phyloP scores from a whole-genome alignment of 306 rosid genomes.

The Cyclanthera cordifolia region DNA sequence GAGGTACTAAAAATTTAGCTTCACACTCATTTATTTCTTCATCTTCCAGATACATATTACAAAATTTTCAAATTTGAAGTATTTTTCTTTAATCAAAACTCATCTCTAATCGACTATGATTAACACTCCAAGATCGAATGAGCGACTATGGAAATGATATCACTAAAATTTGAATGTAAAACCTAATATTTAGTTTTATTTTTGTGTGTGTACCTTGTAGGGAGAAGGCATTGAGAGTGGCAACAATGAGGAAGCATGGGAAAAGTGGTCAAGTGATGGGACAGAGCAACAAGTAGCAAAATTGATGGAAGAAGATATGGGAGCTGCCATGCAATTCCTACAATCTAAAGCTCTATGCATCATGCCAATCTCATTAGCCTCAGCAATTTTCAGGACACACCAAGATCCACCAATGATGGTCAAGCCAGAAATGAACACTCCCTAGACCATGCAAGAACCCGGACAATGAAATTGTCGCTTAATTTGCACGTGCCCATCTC shows the following conservation, averaged over 20 bases:
- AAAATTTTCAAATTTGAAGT: too few species aligned
- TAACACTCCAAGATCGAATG: neutral
- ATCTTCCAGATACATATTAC: too few species aligned
- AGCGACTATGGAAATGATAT: neutral
- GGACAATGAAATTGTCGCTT: neutral
- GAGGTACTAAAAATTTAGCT: conserved; percentile 26
- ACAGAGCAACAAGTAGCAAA: conserved; percentile 92
- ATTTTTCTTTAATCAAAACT: too few species aligned
- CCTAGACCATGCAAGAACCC: conserved; percentile 26
- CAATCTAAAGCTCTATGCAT: conserved; percentile 96
- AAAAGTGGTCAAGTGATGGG: conserved; percentile 92
- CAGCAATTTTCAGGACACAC: conserved; percentile 68
- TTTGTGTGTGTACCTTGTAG: conserved; percentile 17
- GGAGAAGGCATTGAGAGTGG: conserved; percentile 58
- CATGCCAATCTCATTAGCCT: conserved; percentile 96
- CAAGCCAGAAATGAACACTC: conserved; percentile 71
- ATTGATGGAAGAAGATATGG: conserved; percentile 94
- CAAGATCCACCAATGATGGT: conserved; percentile 38
- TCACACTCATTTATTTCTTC: neutral
- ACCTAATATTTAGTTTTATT: neutral
- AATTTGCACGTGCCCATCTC: conserved; percentile 8
- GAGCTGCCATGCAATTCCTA: conserved; percentile 97
- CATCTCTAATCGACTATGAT: too few species aligned
- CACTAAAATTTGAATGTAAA: neutral
- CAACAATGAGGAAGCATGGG: conserved; percentile 58